phyloP scores from a whole-genome alignment of 352 stramenopile genomes.

The Pythium vanterpoolii region DNA sequence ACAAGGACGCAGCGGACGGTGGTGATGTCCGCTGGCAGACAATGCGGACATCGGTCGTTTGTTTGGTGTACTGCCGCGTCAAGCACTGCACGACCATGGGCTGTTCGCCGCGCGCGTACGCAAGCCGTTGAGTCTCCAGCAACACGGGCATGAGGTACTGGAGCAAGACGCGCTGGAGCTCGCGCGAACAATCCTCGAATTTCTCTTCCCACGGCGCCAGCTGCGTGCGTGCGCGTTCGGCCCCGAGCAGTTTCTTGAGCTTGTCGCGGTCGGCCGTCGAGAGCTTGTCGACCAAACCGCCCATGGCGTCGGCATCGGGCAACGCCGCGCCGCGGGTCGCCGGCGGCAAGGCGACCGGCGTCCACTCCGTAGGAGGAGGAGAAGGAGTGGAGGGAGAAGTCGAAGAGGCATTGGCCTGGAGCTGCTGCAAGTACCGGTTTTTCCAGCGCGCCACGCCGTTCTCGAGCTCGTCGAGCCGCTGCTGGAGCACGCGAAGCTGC shows the following conservation, averaged over 20 bases:
- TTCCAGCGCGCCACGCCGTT: slow-evolving; percentile 56
- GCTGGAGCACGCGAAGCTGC: slow-evolving; percentile 71
- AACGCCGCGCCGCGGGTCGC: slow-evolving; percentile 9
- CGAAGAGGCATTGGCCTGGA: slow-evolving; percentile 20
- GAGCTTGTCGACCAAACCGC: slow-evolving; percentile 45
- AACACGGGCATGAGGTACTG: slow-evolving; percentile 53
- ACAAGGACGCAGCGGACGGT: too few relatives aligned
- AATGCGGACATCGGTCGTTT: slow-evolving; percentile 64
- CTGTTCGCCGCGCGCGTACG: slow-evolving; percentile 3
- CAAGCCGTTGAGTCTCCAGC: slow-evolving; percentile 28
- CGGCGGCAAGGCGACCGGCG: background rate
- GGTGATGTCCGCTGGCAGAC: slow-evolving; percentile 18
- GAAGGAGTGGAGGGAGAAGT: too few relatives aligned
- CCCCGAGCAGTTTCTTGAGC: slow-evolving; percentile 43
- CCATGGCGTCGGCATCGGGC: slow-evolving; percentile 21
- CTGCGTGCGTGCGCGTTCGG: slow-evolving; percentile 22
- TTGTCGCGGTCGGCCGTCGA: slow-evolving; percentile 45
- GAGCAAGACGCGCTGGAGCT: slow-evolving; percentile 53
- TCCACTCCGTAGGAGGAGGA: too few relatives aligned
- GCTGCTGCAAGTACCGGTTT: slow-evolving; percentile 57
- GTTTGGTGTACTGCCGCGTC: slow-evolving; percentile 53
- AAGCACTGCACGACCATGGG: slow-evolving; percentile 41
- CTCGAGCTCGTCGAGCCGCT: slow-evolving; percentile 63
- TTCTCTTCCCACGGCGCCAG: slow-evolving; percentile 29
- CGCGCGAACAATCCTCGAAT: slow-evolving; percentile 49